A percentile compares a stretch with the other conserved stretches of the same genome.
phyloP scores from a whole-genome alignment of 352 stramenopile species.

The Peronospora destructor region DNA sequence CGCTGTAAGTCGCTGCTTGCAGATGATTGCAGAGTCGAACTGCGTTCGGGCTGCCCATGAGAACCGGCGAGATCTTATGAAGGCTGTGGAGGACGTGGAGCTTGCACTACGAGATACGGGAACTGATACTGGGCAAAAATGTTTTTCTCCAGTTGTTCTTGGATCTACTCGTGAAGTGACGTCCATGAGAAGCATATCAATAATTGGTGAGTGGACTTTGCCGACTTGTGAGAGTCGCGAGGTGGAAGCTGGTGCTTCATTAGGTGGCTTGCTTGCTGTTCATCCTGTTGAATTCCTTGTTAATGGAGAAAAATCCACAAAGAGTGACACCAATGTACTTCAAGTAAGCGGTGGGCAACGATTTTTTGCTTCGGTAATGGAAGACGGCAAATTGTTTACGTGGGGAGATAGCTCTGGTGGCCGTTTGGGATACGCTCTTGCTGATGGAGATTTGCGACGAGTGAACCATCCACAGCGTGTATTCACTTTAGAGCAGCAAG shows the following conservation, averaged over 20 bases:
- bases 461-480: conserved; percentile 37
- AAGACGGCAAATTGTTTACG: no score
- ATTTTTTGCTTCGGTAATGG: conserved; percentile 51
- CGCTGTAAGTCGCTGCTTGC: no score
- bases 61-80: no score
- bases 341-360: conserved; percentile 42
- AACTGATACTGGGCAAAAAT: no score
- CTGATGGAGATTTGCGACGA: conserved; percentile 38
- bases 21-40: no score
- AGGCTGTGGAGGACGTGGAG: no score
- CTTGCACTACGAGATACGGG: no score
- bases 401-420: conserved; percentile 53
- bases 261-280: conserved; percentile 6
- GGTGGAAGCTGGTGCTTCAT: conserved; percentile 1
- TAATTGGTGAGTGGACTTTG: conserved; percentile 47
- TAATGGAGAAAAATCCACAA: conserved; percentile 1
- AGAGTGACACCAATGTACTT: conserved; percentile 17
- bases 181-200: conserved; percentile 26
- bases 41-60: no score
- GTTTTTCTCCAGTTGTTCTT: no score
- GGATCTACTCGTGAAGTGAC: no score
- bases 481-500: conserved; percentile 23
- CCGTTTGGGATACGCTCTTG: conserved; percentile 47
- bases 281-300: conserved; percentile 17
- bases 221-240: conserved; percentile 8